Conservation (phyloP, 2,329 filamentous ascomycete genomes). For the Teratosphaeria viscida region DNA sequence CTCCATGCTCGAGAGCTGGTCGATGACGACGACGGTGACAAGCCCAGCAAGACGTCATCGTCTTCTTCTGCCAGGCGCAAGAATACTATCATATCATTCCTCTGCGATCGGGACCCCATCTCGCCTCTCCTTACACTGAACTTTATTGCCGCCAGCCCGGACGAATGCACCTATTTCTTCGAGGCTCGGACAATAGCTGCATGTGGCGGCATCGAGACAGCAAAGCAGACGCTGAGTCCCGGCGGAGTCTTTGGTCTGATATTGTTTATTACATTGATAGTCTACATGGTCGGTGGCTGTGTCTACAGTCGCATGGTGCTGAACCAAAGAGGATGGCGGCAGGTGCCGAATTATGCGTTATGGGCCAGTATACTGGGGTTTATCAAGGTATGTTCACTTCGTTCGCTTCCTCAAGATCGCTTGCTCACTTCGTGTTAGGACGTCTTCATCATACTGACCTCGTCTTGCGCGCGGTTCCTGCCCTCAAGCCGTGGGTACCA, state of each 20-base stretch:
- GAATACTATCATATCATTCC: constrained; percentile 82
- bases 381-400: constrained; percentile 51
- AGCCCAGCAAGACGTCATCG: constrained; percentile 12
- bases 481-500: constrained; percentile 58
- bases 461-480: constrained; percentile 57
- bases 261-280: constrained; percentile 61
- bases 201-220: constrained; percentile 59
- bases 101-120: constrained; percentile 76
- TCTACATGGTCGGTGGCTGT: constrained; percentile 84
- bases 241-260: constrained; percentile 84
- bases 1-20: constrained; percentile 29
- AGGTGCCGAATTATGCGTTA: constrained; percentile 85
- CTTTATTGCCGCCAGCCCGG: constrained; percentile 71
- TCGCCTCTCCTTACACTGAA: constrained; percentile 59
- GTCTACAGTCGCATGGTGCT: constrained; percentile 93
- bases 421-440: constrained; percentile 26
- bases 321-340: constrained; percentile 88
- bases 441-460: constrained; percentile 56
- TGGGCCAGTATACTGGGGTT: constrained; percentile 85
- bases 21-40: constrained; percentile 12
- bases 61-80: constrained; percentile 57
- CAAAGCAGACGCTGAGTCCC: constrained; percentile 50
- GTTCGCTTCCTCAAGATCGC: background rate
- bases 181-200: constrained; percentile 79
- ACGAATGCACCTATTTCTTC: constrained; percentile 93